Percentiles rank a stretch among this genome's conserved stretches.
Conservation (phyloP, 2,329 filamentous ascomycete species). For the Trichophyton schoenleinii region DNA sequence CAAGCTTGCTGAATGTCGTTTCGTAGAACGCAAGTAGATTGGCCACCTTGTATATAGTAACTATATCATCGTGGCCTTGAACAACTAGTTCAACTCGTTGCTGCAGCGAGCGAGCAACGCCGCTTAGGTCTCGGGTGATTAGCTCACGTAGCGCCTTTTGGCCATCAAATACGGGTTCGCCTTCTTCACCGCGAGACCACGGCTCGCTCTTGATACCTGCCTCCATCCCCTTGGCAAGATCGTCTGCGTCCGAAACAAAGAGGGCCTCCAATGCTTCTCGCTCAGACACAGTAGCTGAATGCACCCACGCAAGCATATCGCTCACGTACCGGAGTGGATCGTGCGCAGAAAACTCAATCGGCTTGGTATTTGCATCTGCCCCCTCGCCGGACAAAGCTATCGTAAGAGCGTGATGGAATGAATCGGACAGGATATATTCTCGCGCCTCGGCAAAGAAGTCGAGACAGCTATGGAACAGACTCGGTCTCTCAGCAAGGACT, state of each 20-base stretch:
- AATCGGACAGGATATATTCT: conserved; percentile 73
- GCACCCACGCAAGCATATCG: conserved; percentile 95
- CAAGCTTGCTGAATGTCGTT: conserved; percentile 66
- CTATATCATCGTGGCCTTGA: conserved; percentile 80
- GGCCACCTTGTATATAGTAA: conserved; percentile 76
- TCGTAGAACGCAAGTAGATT: conserved; percentile 85
- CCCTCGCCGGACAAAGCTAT: conserved; percentile 50
- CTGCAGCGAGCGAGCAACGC: conserved; percentile 69
- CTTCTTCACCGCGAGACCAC: conserved; percentile 57
- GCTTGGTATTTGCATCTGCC: conserved; percentile 56
- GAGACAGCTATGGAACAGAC: conserved; percentile 83
- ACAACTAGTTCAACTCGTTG: conserved; percentile 86
- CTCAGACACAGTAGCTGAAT: conserved; percentile 88
- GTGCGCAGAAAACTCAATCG: conserved; percentile 87
- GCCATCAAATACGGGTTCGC: conserved; percentile 57
- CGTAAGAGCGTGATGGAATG: conserved; percentile 79
- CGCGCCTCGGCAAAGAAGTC: conserved; percentile 86
- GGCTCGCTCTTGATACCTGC: conserved; percentile 70
- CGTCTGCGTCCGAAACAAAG: conserved; percentile 81
- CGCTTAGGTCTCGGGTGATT: conserved; percentile 71
- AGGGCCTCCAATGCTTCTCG: conserved; percentile 81
- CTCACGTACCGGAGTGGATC: conserved; percentile 84
- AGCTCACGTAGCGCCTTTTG: conserved; percentile 70
- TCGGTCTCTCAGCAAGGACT: conserved; percentile 77
- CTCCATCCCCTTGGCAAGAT: conserved; percentile 70